A percentile compares a stretch with the other conserved stretches of the same genome.
Conservation (phyloP, 352 stramenopile species). For the Aphanomyces stellatus region DNA sequence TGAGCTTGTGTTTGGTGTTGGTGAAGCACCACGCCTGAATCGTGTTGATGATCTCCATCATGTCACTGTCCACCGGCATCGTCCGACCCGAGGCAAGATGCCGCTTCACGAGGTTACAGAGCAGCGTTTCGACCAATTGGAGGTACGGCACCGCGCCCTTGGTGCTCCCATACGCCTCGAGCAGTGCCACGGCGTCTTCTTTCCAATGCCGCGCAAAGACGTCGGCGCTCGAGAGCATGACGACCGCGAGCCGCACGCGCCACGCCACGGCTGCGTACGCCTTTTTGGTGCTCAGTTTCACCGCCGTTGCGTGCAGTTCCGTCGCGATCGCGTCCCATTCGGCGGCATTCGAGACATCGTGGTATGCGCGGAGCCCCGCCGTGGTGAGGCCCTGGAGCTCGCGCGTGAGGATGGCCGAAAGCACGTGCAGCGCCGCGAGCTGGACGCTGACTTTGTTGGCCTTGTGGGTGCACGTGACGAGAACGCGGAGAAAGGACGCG, state of each 20-base stretch:
- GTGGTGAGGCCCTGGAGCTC: slow-evolving; percentile 31
- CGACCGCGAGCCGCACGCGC: slow-evolving; percentile 39
- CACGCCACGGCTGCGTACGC: slow-evolving; percentile 35
- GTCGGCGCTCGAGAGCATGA: slow-evolving; percentile 43
- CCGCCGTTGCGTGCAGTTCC: slow-evolving; percentile 42
- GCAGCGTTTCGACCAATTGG: slow-evolving; percentile 8
- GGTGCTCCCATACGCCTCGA: slow-evolving; percentile 55
- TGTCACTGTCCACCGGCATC: slow-evolving; percentile 42
- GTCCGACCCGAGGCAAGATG: background rate
- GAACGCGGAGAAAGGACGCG: slow-evolving; percentile 33
- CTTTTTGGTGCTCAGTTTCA: slow-evolving; percentile 43
- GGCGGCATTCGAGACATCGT: slow-evolving; percentile 1
- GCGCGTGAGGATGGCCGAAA: slow-evolving; percentile 32
- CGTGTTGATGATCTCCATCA: slow-evolving; percentile 78
- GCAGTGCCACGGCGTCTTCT: slow-evolving; percentile 44
- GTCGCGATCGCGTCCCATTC: slow-evolving; percentile 58
- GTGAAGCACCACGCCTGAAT: slow-evolving; percentile 71
- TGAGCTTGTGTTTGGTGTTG: slow-evolving; percentile 33
- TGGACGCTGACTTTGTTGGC: slow-evolving; percentile 39
- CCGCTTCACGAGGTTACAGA: slow-evolving; percentile 20
- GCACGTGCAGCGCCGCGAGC: slow-evolving; percentile 30
- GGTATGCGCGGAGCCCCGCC: slow-evolving; percentile 16
- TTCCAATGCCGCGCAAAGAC: slow-evolving; percentile 69
- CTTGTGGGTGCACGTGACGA: slow-evolving; percentile 45
- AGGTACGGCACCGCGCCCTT: slow-evolving; percentile 31